Conservation (phyloP, 176 grass and related monocot species). For the Alopecurus myosuroides region DNA sequence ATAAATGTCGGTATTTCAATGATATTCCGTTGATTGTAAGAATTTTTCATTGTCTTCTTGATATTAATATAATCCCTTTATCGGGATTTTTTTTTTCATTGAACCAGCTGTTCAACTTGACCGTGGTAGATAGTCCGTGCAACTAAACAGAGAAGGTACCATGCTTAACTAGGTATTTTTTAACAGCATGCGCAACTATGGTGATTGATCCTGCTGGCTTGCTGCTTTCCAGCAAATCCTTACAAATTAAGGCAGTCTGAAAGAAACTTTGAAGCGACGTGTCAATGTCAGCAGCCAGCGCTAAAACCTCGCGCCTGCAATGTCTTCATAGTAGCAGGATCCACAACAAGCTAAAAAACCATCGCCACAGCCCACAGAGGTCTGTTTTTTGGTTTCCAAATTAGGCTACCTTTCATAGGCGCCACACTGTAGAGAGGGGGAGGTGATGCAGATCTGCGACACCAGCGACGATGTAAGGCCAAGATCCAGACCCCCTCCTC, state of each 20-base stretch:
- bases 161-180: no score
- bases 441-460: conserved; percentile 51
- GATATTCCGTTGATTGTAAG: no score
- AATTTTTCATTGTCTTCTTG: no score
- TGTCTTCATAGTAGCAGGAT: neutral
- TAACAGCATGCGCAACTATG: neutral
- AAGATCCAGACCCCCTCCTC: conserved; percentile 62
- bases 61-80: no score
- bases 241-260: neutral
- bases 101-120: no score
- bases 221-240: no score
- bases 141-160: no score
- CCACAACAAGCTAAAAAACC: neutral
- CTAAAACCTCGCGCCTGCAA: neutral
- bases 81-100: no score
- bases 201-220: neutral
- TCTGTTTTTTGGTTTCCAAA: neutral
- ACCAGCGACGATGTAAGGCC: conserved; percentile 63
- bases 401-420: neutral
- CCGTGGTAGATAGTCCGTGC: no score
- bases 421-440: neutral
- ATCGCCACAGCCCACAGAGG: no score
- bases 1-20: neutral
- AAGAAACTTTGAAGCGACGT: neutral
- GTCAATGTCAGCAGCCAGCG: neutral